Conservation (phyloP, 2,329 filamentous ascomycete species). For the Cladosporium oxysporum region DNA sequence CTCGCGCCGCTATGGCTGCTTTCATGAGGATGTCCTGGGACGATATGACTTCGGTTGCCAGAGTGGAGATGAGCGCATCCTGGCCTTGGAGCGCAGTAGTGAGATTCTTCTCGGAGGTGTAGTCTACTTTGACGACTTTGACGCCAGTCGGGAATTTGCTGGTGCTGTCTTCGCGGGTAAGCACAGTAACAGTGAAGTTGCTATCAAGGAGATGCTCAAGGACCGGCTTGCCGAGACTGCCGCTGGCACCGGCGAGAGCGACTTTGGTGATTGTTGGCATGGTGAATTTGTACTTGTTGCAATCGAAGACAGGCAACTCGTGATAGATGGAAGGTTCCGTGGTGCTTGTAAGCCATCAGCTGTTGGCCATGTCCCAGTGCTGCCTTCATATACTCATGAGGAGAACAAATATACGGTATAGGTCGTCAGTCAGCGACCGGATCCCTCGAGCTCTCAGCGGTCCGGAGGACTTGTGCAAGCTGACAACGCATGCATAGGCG, state of each 20-base stretch:
- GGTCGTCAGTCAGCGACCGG: neutral
- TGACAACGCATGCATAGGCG: neutral
- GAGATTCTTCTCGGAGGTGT: conserved; percentile 35
- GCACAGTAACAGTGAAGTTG: conserved; percentile 38
- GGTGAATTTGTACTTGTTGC: neutral
- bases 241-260: conserved; percentile 39
- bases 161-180: conserved; percentile 33
- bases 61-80: conserved; percentile 42
- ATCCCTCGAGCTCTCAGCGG: neutral
- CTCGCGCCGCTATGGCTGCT: conserved; percentile 42
- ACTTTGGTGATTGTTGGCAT: conserved; percentile 24
- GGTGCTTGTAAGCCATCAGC: neutral
- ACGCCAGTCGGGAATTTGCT: conserved; percentile 33
- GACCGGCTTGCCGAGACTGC: conserved; percentile 46
- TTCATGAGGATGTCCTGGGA: conserved; percentile 40
- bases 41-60: conserved; percentile 32
- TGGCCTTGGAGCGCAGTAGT: conserved; percentile 38
- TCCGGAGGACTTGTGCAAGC: neutral
- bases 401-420: neutral
- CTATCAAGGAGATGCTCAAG: conserved; percentile 44
- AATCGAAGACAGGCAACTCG: neutral
- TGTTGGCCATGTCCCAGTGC: neutral
- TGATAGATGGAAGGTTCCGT: neutral
- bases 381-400: neutral
- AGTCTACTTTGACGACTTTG: conserved; percentile 35